phyloP scores from a whole-genome alignment of 768 basidiomycete species.

The Postia placenta region DNA sequence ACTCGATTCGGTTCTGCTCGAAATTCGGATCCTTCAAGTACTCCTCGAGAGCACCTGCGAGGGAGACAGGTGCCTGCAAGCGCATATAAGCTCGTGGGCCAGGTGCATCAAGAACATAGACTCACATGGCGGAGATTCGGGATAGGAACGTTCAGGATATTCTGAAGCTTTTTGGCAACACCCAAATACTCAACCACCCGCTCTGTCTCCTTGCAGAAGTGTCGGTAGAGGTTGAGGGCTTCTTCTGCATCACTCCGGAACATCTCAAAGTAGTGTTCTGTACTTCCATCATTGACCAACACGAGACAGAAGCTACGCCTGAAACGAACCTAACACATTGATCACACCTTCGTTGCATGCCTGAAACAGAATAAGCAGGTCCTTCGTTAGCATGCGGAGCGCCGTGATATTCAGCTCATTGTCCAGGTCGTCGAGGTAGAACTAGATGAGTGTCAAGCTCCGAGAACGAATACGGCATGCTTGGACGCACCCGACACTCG shows the following conservation, averaged over 20 bases:
- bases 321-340: constrained; percentile 59
- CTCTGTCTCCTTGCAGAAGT: constrained; percentile 93
- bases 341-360: constrained; percentile 94
- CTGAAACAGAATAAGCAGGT: constrained; percentile 91
- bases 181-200: constrained; percentile 88
- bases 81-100: neutral
- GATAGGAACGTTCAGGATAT: constrained; percentile 87
- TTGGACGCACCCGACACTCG: constrained; percentile 71
- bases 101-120: constrained; percentile 9
- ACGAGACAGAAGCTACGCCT: neutral
- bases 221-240: constrained; percentile 83
- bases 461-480: neutral
- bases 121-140: constrained; percentile 88
- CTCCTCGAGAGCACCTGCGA: constrained; percentile 91
- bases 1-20: constrained; percentile 90
- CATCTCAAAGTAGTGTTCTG: constrained; percentile 98
- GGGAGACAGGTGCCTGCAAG: constrained; percentile 80
- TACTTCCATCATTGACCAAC: neutral
- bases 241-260: constrained; percentile 85
- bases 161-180: constrained; percentile 89
- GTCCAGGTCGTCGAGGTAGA: constrained; percentile 89
- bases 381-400: constrained; percentile 91
- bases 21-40: constrained; percentile 96
- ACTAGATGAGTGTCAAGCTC: constrained; percentile 37
- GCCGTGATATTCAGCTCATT: constrained; percentile 89